phyloP scores from a whole-genome alignment of 1,284 basidiomycete species.

The Rhodofomes roseus region DNA sequence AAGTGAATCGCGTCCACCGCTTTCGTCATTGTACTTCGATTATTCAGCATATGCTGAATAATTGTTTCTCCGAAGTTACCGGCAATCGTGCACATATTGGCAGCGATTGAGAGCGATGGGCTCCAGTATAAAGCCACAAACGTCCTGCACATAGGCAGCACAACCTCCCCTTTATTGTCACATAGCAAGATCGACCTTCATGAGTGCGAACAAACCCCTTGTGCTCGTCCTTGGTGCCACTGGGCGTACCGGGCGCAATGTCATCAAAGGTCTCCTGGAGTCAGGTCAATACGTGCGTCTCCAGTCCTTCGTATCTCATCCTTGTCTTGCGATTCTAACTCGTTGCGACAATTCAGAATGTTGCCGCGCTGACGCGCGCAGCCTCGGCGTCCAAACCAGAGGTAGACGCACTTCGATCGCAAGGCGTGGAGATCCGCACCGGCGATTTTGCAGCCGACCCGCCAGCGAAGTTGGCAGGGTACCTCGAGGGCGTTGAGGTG shows the following conservation, averaged over 20 bases:
- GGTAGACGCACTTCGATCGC: slow-evolving; percentile 1
- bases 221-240: slow-evolving; percentile 21
- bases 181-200: background rate
- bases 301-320: too few relatives aligned
- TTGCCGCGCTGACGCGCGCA: slow-evolving; percentile 11
- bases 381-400: slow-evolving; percentile 11
- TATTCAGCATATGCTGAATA: too few relatives aligned
- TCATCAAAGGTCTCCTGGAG: slow-evolving; percentile 14
- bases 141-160: too few relatives aligned
- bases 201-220: slow-evolving; percentile 6
- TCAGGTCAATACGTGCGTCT: slow-evolving; percentile 15
- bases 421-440: slow-evolving; percentile 15
- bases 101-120: too few relatives aligned
- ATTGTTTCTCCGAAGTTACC: too few relatives aligned
- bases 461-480: slow-evolving; percentile 7
- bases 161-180: too few relatives aligned
- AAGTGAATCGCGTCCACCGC: too few relatives aligned
- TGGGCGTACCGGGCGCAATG: slow-evolving; percentile 15
- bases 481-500: slow-evolving; percentile 13
- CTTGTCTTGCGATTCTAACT: too few relatives aligned
- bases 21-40: too few relatives aligned
- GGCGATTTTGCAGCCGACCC: slow-evolving; percentile 9
- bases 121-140: too few relatives aligned
- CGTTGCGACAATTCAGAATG: slow-evolving; percentile 7
- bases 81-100: too few relatives aligned